A percentile compares a stretch with the other conserved stretches of the same genome.
phyloP scores from a whole-genome alignment of 208 protist species.

The Trichomonas gallinae region DNA sequence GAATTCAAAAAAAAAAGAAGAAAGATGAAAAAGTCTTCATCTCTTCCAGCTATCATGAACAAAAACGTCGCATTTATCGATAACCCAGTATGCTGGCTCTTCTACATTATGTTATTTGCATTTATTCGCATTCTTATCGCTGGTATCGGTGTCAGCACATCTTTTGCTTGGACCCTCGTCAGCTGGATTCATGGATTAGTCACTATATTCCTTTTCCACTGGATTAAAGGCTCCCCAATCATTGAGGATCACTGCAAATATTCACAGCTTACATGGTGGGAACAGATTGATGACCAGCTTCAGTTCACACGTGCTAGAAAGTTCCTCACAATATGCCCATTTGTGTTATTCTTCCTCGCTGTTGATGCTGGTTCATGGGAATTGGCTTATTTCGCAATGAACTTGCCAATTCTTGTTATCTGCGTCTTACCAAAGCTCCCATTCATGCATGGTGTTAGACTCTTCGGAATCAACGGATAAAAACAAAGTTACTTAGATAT shows the following conservation, averaged over 20 bases:
- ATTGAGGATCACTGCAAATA: constrained; percentile 19
- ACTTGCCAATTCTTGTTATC: not conserved
- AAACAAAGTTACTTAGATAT: too few species aligned
- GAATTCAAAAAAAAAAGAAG: not conserved
- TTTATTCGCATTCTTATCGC: not conserved
- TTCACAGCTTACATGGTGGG: constrained; percentile 24
- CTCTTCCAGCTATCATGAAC: not conserved
- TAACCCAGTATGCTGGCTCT: not conserved
- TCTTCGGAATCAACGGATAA: constrained; percentile 28
- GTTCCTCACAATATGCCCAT: constrained; percentile 21
- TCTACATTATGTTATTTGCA: not conserved
- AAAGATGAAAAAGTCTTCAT: not conserved
- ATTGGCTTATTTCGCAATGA: constrained; percentile 16
- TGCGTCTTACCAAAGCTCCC: constrained; percentile 22
- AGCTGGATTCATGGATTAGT: constrained; percentile 2
- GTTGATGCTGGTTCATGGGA: constrained; percentile 24
- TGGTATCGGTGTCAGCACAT: not conserved
- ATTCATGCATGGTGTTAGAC: constrained; percentile 29
- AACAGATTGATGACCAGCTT: constrained; percentile 27
- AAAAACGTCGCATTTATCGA: constrained; percentile 12
- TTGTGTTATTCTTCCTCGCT: constrained; percentile 22
- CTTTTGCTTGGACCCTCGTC: not conserved
- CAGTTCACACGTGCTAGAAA: constrained; percentile 29
- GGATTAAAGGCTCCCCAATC: constrained; percentile 27
- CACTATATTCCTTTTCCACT: constrained; percentile 29